Conservation (phyloP, 2,329 filamentous ascomycete species). For the Cercospora sp. region DNA sequence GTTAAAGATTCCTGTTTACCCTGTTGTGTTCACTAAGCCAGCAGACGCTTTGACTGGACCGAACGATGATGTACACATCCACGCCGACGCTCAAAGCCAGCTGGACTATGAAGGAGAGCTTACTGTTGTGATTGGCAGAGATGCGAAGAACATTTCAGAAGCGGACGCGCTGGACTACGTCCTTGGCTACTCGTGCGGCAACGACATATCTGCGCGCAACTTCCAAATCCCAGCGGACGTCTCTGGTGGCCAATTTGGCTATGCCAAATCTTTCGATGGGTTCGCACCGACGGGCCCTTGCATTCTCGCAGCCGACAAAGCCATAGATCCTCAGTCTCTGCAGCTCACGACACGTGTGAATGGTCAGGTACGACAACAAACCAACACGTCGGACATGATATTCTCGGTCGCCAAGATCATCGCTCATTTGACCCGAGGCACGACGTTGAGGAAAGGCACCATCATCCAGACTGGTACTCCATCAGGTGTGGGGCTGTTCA, state of each 20-base stretch:
- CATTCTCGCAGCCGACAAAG: conserved; percentile 45
- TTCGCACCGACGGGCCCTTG: conserved; percentile 56
- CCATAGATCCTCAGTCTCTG: conserved; percentile 32
- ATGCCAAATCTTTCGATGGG: conserved; percentile 59
- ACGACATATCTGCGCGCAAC: conserved; percentile 55
- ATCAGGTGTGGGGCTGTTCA: conserved; percentile 32
- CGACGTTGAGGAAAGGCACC: conserved; percentile 37
- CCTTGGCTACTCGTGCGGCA: conserved; percentile 56
- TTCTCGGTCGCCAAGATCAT: conserved; percentile 16
- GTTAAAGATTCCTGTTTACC: no score
- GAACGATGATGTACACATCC: conserved; percentile 15
- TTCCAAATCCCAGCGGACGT: conserved; percentile 54
- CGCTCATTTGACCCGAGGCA: conserved; percentile 43
- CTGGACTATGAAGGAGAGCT: conserved; percentile 18
- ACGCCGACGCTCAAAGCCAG: conserved; percentile 13
- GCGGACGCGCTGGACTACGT: conserved; percentile 52
- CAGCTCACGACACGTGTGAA: conserved; percentile 50
- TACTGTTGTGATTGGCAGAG: conserved; percentile 18
- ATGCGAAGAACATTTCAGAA: conserved; percentile 46
- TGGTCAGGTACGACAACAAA: conserved; percentile 44
- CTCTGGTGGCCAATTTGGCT: conserved; percentile 57
- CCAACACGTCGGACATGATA: conserved; percentile 39
- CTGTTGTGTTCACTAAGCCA: conserved; percentile 12
- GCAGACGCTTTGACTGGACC: conserved; percentile 18
- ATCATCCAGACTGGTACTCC: conserved; percentile 52